phyloP scores from a whole-genome alignment of 257 asterid genomes.

The Phtheirospermum japonicum region DNA sequence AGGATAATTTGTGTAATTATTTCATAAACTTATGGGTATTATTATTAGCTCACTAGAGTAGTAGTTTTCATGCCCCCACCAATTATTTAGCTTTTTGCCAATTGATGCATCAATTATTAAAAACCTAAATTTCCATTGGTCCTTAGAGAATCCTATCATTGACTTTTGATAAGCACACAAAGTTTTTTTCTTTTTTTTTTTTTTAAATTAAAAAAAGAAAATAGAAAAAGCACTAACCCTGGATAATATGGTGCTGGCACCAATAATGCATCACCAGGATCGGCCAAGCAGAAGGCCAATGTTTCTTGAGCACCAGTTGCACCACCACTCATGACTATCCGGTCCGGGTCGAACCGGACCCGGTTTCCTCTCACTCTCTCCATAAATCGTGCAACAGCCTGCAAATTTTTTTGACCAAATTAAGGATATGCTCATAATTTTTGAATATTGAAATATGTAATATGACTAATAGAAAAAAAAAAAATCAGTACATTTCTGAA shows the following conservation, averaged over 20 bases:
- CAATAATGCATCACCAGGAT: slow-evolving; percentile 75
- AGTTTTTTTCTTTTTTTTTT: no score
- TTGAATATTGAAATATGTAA: slow-evolving; percentile 6
- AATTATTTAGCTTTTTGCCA: slow-evolving; percentile 22
- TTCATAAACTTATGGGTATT: no score
- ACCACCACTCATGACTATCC: slow-evolving; percentile 83
- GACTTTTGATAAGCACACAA: background rate
- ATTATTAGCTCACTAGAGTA: no score
- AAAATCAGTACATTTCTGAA: slow-evolving; percentile 56
- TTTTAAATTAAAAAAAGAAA: background rate
- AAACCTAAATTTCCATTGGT: background rate
- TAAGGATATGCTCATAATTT: background rate
- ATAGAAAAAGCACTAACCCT: slow-evolving; percentile 38
- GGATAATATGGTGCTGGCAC: slow-evolving; percentile 93
- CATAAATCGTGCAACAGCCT: slow-evolving; percentile 90
- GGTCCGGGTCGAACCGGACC: slow-evolving; percentile 64
- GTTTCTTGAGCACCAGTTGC: slow-evolving; percentile 88
- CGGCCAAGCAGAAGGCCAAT: slow-evolving; percentile 79
- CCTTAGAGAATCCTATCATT: background rate
- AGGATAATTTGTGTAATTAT: no score
- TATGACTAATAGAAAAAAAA: background rate
- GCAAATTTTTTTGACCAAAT: slow-evolving; percentile 11
- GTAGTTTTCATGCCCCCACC: no score
- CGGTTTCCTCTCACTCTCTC: slow-evolving; percentile 69
- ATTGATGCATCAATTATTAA: background rate